Percentiles rank a stretch among this genome's conserved stretches.
phyloP scores from a whole-genome alignment of 139 green algal species.

The Penium margaritaceum region DNA sequence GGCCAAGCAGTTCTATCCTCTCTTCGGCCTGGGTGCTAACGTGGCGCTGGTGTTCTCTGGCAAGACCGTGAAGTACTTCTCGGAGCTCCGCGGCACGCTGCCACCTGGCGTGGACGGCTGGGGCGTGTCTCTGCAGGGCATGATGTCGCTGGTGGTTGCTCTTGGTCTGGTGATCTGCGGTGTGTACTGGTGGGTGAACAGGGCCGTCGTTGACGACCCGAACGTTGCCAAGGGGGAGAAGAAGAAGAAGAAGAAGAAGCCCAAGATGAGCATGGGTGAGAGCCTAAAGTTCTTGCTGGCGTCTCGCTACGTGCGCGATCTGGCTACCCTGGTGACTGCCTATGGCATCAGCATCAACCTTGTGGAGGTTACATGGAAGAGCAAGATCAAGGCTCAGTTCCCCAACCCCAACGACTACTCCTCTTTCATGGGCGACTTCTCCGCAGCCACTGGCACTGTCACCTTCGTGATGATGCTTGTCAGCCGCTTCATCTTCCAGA shows the following conservation, averaged over 20 bases:
- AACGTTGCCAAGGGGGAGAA: slow-evolving; percentile 51
- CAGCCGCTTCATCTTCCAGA: slow-evolving; percentile 85
- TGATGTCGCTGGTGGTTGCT: slow-evolving; percentile 93
- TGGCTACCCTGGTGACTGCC: slow-evolving; percentile 86
- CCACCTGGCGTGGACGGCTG: slow-evolving; percentile 89
- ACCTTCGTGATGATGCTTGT: slow-evolving; percentile 96
- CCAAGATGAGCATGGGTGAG: slow-evolving; percentile 68
- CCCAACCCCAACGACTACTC: slow-evolving; percentile 48
- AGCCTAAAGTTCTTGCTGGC: slow-evolving; percentile 86
- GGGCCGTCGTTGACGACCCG: slow-evolving; percentile 65
- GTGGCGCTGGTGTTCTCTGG: slow-evolving; percentile 96
- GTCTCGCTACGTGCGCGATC: slow-evolving; percentile 87
- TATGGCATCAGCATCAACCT: slow-evolving; percentile 99
- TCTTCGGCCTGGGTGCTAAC: slow-evolving; percentile 96
- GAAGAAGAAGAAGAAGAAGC: slow-evolving; percentile 57
- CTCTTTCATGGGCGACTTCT: slow-evolving; percentile 59
- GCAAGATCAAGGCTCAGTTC: slow-evolving; percentile 93
- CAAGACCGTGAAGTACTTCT: slow-evolving; percentile 92
- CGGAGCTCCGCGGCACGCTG: slow-evolving; percentile 67
- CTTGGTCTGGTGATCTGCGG: slow-evolving; percentile 66
- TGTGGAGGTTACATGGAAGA: slow-evolving; percentile 99
- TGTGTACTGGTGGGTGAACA: slow-evolving; percentile 80
- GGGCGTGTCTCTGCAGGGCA: slow-evolving; percentile 84
- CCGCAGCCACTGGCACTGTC: slow-evolving; percentile 63
- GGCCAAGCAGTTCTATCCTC: slow-evolving; percentile 96